Evolutionary conservation across 164 flowering plant genomes (phyloP).

Genomic region (Sextonia rubra): DNA sequence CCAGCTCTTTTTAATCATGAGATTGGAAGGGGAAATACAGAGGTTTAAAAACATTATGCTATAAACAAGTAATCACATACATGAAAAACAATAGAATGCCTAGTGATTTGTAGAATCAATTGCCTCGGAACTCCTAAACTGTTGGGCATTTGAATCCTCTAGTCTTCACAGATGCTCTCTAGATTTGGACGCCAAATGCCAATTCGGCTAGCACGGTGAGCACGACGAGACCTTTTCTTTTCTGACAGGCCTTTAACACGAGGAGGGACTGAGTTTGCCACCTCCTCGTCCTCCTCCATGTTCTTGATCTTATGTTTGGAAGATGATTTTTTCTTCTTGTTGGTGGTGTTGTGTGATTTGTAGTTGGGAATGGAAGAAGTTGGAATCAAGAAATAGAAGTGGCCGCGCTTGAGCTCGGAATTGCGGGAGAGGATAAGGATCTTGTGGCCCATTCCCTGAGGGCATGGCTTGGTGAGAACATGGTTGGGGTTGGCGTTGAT

Average conservation of each 20-base stretch:
- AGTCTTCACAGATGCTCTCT: constrained; percentile 67
- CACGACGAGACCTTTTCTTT: constrained; percentile 30
- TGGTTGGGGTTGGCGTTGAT: constrained; percentile 66
- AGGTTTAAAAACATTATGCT: background rate
- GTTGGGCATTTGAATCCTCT: constrained; percentile 17
- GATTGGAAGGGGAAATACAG: constrained; percentile 2
- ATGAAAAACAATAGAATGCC: background rate
- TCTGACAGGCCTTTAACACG: constrained; percentile 24
- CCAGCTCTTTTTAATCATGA: background rate
- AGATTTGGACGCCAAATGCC: constrained; percentile 71
- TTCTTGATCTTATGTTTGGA: no score
- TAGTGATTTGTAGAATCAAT: constrained; percentile 4
- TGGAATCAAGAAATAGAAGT: constrained; percentile 80
- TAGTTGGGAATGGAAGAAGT: constrained; percentile 26
- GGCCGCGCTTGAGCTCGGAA: constrained; percentile 74
- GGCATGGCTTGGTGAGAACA: constrained; percentile 59
- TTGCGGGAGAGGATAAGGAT: constrained; percentile 68
- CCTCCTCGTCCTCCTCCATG: no score
- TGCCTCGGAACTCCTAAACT: background rate
- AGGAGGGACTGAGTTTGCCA: no score
- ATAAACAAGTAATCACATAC: background rate
- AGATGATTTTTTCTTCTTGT: no score
- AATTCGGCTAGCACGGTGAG: constrained; percentile 37
- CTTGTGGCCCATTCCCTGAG: constrained; percentile 51
- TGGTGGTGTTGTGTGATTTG: no score